Conservation (phyloP, 1,284 basidiomycete genomes). For the Thelephora terrestris region DNA sequence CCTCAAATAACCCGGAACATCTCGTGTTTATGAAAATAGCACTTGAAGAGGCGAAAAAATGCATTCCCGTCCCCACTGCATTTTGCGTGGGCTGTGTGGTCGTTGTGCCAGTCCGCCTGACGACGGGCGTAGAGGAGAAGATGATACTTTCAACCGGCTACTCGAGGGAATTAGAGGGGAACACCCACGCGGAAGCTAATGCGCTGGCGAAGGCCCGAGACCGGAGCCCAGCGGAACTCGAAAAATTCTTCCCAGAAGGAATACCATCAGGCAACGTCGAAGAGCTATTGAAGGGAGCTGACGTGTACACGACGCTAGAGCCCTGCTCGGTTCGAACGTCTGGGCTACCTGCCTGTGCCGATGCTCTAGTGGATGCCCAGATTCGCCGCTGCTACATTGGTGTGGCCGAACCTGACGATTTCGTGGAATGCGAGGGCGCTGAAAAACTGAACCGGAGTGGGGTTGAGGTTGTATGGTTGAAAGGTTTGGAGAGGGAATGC, state of each 20-base stretch:
- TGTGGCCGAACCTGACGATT: conserved; percentile 89
- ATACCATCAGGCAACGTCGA: conserved; percentile 25
- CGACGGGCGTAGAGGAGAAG: conserved; percentile 27
- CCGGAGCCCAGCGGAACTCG: conserved; percentile 34
- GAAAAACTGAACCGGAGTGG: conserved; percentile 65
- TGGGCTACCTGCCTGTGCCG: conserved; percentile 79
- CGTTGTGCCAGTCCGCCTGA: conserved; percentile 32
- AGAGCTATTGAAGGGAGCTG: conserved; percentile 44
- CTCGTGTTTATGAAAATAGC: conserved; percentile 52
- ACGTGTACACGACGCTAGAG: conserved; percentile 94
- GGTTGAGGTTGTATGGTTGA: conserved; percentile 68
- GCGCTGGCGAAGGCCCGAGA: conserved; percentile 68
- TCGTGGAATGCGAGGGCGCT: conserved; percentile 88
- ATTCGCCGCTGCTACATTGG: conserved; percentile 82
- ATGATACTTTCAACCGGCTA: conserved; percentile 73
- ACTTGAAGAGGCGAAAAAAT: conserved; percentile 65
- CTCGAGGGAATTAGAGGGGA: conserved; percentile 88
- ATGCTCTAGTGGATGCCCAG: conserved; percentile 69
- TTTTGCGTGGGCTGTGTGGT: conserved; percentile 95
- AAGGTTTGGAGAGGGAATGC: conserved; percentile 67
- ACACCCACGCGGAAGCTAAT: conserved; percentile 97
- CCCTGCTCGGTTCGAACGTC: conserved; percentile 90
- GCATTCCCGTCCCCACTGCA: conserved; percentile 64
- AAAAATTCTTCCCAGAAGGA: conserved; percentile 29
- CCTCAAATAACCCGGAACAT: conserved; percentile 22